phyloP scores from a whole-genome alignment of 176 grass and related monocot species.

The Thalia dealbata region DNA sequence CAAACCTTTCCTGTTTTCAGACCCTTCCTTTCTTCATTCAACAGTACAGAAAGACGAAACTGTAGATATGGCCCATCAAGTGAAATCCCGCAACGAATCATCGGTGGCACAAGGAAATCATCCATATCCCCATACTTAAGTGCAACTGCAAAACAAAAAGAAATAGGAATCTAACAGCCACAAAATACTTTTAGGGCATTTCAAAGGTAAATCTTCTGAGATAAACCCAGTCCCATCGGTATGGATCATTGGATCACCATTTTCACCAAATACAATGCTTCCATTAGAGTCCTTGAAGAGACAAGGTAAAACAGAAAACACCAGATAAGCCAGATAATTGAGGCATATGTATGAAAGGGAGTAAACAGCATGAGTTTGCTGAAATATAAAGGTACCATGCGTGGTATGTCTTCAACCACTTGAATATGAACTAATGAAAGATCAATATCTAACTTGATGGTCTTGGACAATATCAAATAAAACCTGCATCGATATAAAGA shows the following conservation, averaged over 20 bases:
- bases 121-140: constrained; percentile 44
- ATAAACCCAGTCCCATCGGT: constrained; percentile 89
- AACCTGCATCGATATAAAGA: constrained; percentile 41
- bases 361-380: too few species aligned
- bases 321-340: too few species aligned
- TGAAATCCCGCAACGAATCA: constrained; percentile 55
- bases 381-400: constrained; percentile 28
- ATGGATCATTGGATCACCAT: constrained; percentile 39
- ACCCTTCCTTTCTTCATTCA: constrained; percentile 34
- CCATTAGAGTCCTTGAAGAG: constrained; percentile 36
- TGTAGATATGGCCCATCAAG: constrained; percentile 44
- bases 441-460: constrained; percentile 41
- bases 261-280: not conserved
- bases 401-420: constrained; percentile 40
- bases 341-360: too few species aligned
- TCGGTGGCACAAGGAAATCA: constrained; percentile 37
- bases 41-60: constrained; percentile 25
- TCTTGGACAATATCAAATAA: constrained; percentile 75
- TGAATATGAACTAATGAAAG: constrained; percentile 29
- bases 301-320: not conserved
- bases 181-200: constrained; percentile 39
- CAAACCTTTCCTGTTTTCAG: constrained; percentile 43
- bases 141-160: constrained; percentile 39
- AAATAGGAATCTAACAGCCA: not conserved
- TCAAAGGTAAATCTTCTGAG: constrained; percentile 58